A percentile compares a stretch with the other conserved stretches of the same genome.
Evolutionary conservation across 2,329 filamentous ascomycete genomes (phyloP).

Genomic region (Aureobasidium sp.): DNA sequence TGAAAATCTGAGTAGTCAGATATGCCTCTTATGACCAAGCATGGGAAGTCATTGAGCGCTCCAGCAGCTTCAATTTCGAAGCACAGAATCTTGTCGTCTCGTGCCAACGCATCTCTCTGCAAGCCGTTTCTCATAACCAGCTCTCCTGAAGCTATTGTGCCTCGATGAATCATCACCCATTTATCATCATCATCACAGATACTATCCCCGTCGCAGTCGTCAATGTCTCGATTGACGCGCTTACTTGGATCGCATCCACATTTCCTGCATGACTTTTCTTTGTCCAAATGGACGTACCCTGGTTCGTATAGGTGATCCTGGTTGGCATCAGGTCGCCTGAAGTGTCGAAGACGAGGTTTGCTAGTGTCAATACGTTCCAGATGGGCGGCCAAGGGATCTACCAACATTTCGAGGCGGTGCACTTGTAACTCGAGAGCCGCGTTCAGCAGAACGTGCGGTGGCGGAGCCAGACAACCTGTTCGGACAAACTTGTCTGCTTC

Average conservation of each 20-base stretch:
- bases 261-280: not conserved
- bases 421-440: not conserved
- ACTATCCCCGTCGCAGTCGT: not conserved
- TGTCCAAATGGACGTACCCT: not conserved
- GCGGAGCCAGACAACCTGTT: not conserved
- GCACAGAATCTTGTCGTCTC: conserved; percentile 14
- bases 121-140: conserved; percentile 24
- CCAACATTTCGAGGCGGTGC: not conserved
- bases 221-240: not conserved
- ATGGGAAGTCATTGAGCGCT: conserved; percentile 18
- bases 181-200: not conserved
- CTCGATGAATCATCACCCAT: conserved; percentile 14
- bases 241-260: not conserved
- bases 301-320: not conserved
- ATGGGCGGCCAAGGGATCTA: not conserved
- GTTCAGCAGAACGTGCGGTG: not conserved
- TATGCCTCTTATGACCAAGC: conserved; percentile 20
- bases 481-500: not conserved
- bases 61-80: conserved; percentile 22
- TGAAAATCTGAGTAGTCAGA: conserved; percentile 20
- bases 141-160: conserved; percentile 22
- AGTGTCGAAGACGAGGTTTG: not conserved
- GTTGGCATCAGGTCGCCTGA: not conserved
- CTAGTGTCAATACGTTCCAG: not conserved
- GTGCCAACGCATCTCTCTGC: conserved; percentile 17